These are phyloP conservation scores for Arthrobotrys megalospora DNA, from an alignment of 2,329 filamentous ascomycete genomes.

Conservation along the genomic window DNA sequence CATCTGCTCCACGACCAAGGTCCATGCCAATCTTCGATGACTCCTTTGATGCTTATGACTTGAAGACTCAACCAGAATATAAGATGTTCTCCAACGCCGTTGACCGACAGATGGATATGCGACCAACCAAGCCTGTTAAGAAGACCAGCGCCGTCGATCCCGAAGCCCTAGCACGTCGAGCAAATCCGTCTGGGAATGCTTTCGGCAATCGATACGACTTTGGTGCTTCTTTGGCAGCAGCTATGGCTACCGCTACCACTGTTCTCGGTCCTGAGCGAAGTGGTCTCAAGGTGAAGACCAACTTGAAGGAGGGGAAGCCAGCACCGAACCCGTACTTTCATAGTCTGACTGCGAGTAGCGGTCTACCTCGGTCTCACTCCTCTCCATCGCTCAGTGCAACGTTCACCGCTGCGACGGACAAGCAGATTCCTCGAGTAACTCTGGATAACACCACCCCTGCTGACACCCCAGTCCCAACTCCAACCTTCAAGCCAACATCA, in stretches of 20 bases:
- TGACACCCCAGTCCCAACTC: conserved; percentile 16
- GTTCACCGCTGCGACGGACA: conserved; percentile 46
- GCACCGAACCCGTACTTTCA: conserved; percentile 58
- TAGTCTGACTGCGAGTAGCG: conserved; percentile 44
- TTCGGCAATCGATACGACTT: conserved; percentile 98
- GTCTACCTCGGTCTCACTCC: conserved; percentile 56
- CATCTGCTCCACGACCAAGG: conserved; percentile 72
- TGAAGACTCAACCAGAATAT: conserved; percentile 62
- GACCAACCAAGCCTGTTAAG: conserved; percentile 50
- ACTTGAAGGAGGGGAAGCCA: conserved; percentile 40
- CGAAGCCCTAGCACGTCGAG: conserved; percentile 63
- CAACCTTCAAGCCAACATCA: conserved; percentile 47
- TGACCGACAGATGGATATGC: conserved; percentile 52
- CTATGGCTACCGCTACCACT: conserved; percentile 81
- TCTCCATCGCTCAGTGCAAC: conserved; percentile 56
- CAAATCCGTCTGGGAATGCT: conserved; percentile 74
- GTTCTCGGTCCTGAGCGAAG: conserved; percentile 74
- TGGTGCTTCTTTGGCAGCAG: conserved; percentile 87
- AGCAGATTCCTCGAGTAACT: conserved; percentile 48
- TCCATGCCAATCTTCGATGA: conserved; percentile 70
- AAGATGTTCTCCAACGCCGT: conserved; percentile 56
- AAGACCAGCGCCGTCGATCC: conserved; percentile 55
- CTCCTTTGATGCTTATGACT: conserved; percentile 71
- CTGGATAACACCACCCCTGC: conserved; percentile 38
- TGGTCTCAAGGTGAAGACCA: conserved; percentile 68